Evolutionary conservation across 1,139 yeast genomes (phyloP), one percentile per base, ranked within the genome.

Genomic region (Nematodospora anomalae): DNA sequence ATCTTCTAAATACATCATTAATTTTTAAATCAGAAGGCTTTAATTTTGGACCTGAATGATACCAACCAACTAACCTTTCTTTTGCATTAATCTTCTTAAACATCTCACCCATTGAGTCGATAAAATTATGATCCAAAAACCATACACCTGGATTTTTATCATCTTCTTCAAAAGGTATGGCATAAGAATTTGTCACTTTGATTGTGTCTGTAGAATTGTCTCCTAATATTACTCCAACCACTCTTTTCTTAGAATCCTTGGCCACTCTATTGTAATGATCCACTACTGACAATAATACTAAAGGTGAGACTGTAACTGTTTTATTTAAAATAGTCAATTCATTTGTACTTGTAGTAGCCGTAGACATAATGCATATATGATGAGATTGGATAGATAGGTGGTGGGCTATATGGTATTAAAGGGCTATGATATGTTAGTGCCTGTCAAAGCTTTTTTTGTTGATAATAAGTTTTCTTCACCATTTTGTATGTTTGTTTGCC

Each of bases 71-170:
- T 41, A 94, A 73, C 60, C 81, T 86, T 60, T 94, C 99, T 65
- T 87, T 88, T 18, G 98, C 99, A 66, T 90, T 92, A 57, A 92
- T 92, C 63, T 94, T 92, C 59, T 86, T 88, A 65, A 88, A 92
- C 99, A 94, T 94, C 50, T 89, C 97, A 45, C 92, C 84, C 99
- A 94, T 94, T 38, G 87, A 78, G 55, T 92, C 98, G 45, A 94
- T 88, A 58, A 83, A 94, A 58, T 94, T 92, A 64, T 94, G 98
- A 58, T 94, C 98, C 54, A 94, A 71, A 55, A 92, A 94, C 97
- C 98, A 94, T 32, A 94, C 97, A n/a, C 80, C 80, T 2, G 95
- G 78, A 60, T 88, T 86, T 62, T 81, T 84, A 37, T 85, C 96
- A 57, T 92, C 98, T 59, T 94, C 99, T 62, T 94, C 98, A 57